Percentiles rank a stretch among this genome's conserved stretches.
Conservation (phyloP, 164 flowering plant species). For the Akebia trifoliata region DNA sequence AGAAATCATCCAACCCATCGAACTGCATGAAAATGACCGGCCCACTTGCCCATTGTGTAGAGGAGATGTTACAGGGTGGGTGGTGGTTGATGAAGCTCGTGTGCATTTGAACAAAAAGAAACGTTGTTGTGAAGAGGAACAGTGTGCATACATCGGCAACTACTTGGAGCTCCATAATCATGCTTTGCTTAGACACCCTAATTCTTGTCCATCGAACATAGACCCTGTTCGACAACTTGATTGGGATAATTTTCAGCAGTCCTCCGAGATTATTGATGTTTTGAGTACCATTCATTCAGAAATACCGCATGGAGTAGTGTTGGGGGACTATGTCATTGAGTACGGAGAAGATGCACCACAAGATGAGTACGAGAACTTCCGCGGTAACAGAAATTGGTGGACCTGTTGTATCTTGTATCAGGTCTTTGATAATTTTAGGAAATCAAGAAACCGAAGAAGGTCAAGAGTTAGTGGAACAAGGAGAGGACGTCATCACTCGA, state of each 20-base stretch:
- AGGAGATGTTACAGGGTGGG: slow-evolving; percentile 95
- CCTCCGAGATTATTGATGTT: slow-evolving; percentile 89
- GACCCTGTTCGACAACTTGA: slow-evolving; percentile 90
- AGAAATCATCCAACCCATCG: slow-evolving; percentile 20
- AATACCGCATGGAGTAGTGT: slow-evolving; percentile 85
- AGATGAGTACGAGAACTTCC: slow-evolving; percentile 89
- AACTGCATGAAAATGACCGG: slow-evolving; percentile 25
- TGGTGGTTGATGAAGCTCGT: slow-evolving; percentile 60
- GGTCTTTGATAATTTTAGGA: slow-evolving; percentile 80
- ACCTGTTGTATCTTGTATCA: slow-evolving; percentile 86
- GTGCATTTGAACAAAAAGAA: slow-evolving; percentile 51
- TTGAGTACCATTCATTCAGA: slow-evolving; percentile 90
- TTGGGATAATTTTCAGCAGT: slow-evolving; percentile 97
- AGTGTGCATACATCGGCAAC: slow-evolving; percentile 57
- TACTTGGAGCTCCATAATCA: slow-evolving; percentile 70
- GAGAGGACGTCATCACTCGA: slow-evolving; percentile 57
- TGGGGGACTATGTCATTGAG: slow-evolving; percentile 96
- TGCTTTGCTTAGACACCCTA: slow-evolving; percentile 72
- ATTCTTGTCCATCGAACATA: slow-evolving; percentile 77
- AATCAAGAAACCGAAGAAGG: slow-evolving; percentile 80
- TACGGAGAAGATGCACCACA: slow-evolving; percentile 76
- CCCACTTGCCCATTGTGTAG: slow-evolving; percentile 88
- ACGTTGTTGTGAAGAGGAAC: slow-evolving; percentile 72
- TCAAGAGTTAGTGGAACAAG: slow-evolving; percentile 52
- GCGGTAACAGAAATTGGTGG: too few relatives aligned